Conservation (phyloP, 441 rosid genomes). For the Macaranga tanarius region DNA sequence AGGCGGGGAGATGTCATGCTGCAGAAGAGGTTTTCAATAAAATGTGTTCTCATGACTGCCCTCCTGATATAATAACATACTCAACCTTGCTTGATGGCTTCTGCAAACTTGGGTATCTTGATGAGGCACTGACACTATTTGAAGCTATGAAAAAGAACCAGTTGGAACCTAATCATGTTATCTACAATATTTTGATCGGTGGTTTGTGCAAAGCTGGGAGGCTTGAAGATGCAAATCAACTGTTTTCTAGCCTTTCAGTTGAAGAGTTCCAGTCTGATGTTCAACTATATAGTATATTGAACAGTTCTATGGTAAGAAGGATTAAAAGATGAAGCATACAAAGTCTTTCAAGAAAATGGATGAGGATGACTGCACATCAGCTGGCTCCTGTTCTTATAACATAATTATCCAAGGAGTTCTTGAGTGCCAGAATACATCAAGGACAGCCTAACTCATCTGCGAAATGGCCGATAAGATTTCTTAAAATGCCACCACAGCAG, state of each 20-base stretch:
- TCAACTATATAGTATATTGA: neutral
- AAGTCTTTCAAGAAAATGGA: neutral
- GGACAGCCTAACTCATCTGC: neutral
- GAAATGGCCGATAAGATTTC: neutral
- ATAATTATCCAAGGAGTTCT: slow-evolving; percentile 1
- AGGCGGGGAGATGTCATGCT: neutral
- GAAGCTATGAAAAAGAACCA: neutral
- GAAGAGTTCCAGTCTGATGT: neutral
- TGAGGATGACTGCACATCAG: neutral
- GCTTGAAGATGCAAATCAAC: slow-evolving; percentile 13
- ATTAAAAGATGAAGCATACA: neutral
- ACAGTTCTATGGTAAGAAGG: neutral
- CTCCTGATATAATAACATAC: slow-evolving; percentile 13
- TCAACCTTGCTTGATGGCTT: slow-evolving; percentile 23
- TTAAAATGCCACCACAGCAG: neutral
- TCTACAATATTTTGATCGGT: neutral
- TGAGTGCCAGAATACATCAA: neutral
- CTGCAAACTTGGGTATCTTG: slow-evolving; percentile 16
- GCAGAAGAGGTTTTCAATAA: slow-evolving; percentile 18
- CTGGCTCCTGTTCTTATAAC: neutral
- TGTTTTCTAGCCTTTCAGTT: slow-evolving; percentile 4
- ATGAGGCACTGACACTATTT: slow-evolving; percentile 3
- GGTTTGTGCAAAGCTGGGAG: slow-evolving; percentile 11
- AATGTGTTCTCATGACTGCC: slow-evolving; percentile 11
- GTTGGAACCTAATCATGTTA: slow-evolving; percentile 7